Evolutionary conservation across 2,329 filamentous ascomycete genomes (phyloP).

Genomic region (Colletotrichum eremochloae): DNA sequence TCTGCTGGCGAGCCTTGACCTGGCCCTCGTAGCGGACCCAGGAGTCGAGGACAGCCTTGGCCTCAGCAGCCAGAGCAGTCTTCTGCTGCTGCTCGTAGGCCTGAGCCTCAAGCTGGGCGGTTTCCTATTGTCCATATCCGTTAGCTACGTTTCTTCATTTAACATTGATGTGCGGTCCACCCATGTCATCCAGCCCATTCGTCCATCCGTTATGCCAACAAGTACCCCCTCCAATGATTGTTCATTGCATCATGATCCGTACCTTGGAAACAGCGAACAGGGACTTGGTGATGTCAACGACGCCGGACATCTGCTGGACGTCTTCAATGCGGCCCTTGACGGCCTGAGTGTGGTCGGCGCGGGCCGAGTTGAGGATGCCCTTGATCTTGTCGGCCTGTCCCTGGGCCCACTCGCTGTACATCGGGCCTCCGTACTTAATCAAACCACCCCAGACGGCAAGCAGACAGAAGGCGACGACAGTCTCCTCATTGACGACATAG

Average conservation of each 20-base stretch:
- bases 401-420: slow-evolving; percentile 94
- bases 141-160: slow-evolving; percentile 16
- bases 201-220: slow-evolving; percentile 6
- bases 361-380: slow-evolving; percentile 92
- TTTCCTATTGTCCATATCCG: slow-evolving; percentile 76
- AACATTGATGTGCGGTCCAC: neutral
- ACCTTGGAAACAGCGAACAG: slow-evolving; percentile 99
- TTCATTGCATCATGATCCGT: slow-evolving; percentile 48
- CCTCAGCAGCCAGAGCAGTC: slow-evolving; percentile 91
- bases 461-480: slow-evolving; percentile 92
- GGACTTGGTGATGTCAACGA: slow-evolving; percentile 96
- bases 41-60: slow-evolving; percentile 94
- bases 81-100: slow-evolving; percentile 98
- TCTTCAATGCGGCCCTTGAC: slow-evolving; percentile 95
- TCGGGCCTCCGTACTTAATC: slow-evolving; percentile 92
- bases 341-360: slow-evolving; percentile 93
- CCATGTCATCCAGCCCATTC: neutral
- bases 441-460: slow-evolving; percentile 92
- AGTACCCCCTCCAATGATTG: neutral
- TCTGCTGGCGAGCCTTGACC: slow-evolving; percentile 99
- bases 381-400: slow-evolving; percentile 92
- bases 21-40: slow-evolving; percentile 99
- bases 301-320: slow-evolving; percentile 93
- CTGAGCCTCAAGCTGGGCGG: slow-evolving; percentile 93
- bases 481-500: slow-evolving; percentile 99